A percentile compares a stretch with the other conserved stretches of the same genome.
These are phyloP conservation scores for Aspergillus kassunensis DNA, from an alignment of 495 filamentous ascomycete species.

Conservation along the genomic window DNA sequence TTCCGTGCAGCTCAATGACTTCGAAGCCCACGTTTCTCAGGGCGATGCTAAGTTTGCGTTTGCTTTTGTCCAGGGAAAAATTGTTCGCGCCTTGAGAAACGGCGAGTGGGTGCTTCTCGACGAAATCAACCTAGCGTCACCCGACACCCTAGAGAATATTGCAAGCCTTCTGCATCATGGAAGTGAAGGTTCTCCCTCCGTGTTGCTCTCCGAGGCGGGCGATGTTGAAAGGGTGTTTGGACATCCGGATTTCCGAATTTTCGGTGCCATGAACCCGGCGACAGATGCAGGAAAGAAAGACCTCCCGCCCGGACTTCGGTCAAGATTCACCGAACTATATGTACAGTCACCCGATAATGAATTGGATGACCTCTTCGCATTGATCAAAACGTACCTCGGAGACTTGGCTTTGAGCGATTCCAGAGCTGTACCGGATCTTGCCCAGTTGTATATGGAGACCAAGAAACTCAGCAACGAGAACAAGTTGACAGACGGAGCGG, in stretches of 20 bases:
- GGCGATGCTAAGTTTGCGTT: conserved; percentile 85
- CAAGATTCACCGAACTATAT: conserved; percentile 91
- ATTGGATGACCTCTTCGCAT: conserved; percentile 71
- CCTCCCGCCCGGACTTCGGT: conserved; percentile 76
- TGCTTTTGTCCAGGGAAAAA: conserved; percentile 90
- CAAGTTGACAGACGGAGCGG: conserved; percentile 85
- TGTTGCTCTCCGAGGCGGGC: conserved; percentile 87
- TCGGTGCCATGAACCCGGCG: conserved; percentile 98
- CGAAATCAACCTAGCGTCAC: conserved; percentile 93
- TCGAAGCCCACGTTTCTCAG: conserved; percentile 75
- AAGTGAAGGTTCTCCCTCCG: conserved; percentile 62
- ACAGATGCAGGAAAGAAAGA: conserved; percentile 96
- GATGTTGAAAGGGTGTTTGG: conserved; percentile 83
- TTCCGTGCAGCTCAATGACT: conserved; percentile 65
- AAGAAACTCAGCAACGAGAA: conserved; percentile 78
- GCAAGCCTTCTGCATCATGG: conserved; percentile 75
- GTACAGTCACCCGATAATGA: conserved; percentile 84
- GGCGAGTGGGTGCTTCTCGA: conserved; percentile 98
- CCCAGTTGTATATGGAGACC: conserved; percentile 78
- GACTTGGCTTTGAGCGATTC: conserved; percentile 60
- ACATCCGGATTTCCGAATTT: conserved; percentile 91
- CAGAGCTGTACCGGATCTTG: conserved; percentile 68
- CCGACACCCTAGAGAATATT: conserved; percentile 91
- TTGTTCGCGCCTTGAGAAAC: conserved; percentile 86
- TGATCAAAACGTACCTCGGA: conserved; percentile 83